Conservation (phyloP, 495 filamentous ascomycete species). For the Trichoderma asperelloides region DNA sequence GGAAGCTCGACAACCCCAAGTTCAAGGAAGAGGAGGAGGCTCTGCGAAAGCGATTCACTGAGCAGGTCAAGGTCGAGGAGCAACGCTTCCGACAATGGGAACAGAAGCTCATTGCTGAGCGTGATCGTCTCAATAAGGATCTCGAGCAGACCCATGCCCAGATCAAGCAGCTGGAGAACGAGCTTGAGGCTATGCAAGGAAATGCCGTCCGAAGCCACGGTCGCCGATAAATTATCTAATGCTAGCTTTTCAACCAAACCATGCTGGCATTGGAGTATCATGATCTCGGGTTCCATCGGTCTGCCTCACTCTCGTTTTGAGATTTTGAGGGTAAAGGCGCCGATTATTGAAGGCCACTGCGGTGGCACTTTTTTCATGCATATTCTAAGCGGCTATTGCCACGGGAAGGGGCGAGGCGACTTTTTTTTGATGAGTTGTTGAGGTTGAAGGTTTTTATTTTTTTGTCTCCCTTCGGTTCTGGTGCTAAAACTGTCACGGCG, state of each 20-base stretch:
- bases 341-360: background rate
- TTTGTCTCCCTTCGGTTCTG: background rate
- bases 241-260: constrained; percentile 29
- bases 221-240: constrained; percentile 58
- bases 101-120: constrained; percentile 97
- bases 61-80: constrained; percentile 99
- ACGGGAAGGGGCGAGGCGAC: background rate
- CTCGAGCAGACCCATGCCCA: constrained; percentile 93
- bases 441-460: constrained; percentile 5
- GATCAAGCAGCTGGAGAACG: constrained; percentile 90
- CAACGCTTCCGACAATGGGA: constrained; percentile 98
- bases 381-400: constrained; percentile 12
- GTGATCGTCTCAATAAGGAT: constrained; percentile 98
- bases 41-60: constrained; percentile 95
- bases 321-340: background rate
- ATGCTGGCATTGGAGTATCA: constrained; percentile 67
- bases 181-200: constrained; percentile 90
- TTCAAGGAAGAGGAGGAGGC: constrained; percentile 99
- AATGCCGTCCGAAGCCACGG: constrained; percentile 88
- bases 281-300: background rate
- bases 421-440: constrained; percentile 5
- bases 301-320: background rate
- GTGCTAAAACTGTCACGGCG: background rate
- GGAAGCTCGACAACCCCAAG: constrained; percentile 99
- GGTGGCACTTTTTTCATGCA: constrained; percentile 12